These are phyloP conservation scores for Pascua sp. DNA, from an alignment of 1,284 basidiomycete genomes.

Conservation along the genomic window DNA sequence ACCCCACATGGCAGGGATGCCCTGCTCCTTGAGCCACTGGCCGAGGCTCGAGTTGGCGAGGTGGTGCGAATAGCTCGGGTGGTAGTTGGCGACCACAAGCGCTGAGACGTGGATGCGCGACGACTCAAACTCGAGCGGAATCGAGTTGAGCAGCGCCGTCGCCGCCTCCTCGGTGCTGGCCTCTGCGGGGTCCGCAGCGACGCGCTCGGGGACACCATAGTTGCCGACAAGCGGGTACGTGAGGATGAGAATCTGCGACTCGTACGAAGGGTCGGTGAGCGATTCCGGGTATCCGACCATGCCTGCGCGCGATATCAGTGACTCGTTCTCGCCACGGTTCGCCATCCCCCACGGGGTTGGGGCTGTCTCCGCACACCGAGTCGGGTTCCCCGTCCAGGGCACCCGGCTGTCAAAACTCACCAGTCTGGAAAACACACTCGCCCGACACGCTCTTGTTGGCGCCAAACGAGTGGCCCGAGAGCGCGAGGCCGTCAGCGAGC, in stretches of 20 bases:
- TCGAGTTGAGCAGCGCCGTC: conserved; percentile 54
- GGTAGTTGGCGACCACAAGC: conserved; percentile 90
- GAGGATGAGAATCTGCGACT: conserved; percentile 94
- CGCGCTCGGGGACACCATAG: conserved; percentile 91
- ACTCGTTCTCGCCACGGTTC: not conserved
- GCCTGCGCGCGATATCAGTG: conserved; percentile 55
- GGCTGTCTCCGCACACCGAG: too few species aligned
- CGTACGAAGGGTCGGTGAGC: conserved; percentile 96
- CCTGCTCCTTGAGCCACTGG: conserved; percentile 92
- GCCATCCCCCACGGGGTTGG: too few species aligned
- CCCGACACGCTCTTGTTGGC: conserved; percentile 89
- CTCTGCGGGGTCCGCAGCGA: conserved; percentile 47
- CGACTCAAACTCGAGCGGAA: conserved; percentile 87
- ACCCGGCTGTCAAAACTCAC: conserved; percentile 55
- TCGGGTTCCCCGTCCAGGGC: not conserved
- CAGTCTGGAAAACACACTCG: conserved; percentile 99
- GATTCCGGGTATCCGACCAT: conserved; percentile 99
- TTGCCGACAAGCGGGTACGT: conserved; percentile 97
- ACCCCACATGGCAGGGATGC: conserved; percentile 91
- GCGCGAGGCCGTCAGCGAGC: conserved; percentile 84
- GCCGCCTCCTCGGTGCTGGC: conserved; percentile 45
- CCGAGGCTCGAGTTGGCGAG: conserved; percentile 84
- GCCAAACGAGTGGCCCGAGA: conserved; percentile 88
- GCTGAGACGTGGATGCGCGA: conserved; percentile 89
- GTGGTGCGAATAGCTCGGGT: conserved; percentile 92